Base-by-base conservation (phyloP, 495 filamentous ascomycete genomes). In the Xylaria sp. region DNA sequence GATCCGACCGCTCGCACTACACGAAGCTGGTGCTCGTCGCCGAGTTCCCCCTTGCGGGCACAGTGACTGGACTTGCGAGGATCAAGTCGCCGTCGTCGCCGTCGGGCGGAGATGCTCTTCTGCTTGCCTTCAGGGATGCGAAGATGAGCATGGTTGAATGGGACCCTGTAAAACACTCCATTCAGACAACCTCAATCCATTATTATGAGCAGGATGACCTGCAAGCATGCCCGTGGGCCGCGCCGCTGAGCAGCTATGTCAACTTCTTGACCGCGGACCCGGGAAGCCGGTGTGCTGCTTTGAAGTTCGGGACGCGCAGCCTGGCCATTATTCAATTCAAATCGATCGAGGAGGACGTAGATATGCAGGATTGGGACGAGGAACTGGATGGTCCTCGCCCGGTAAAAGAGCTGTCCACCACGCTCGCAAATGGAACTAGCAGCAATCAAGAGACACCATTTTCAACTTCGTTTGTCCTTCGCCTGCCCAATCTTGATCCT, bases 121-220 rank as follows among this genome's bases (percentile, higher is more conserved):
- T 99, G 43, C 72, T 98, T 31, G 90, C 94, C 3, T 89, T 95
- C 75, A 90, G 90, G 72, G 94, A 98, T 84, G 97, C 96, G 33
- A 97, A 96, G 80, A 85, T 98, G 70, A 94, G 92, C 79, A 83
- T 98, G 83, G 88, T 98, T 64, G 93, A 97, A 84, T 99, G 96
- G 96, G 93, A 99, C 79, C 89, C 93, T 24, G 90, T 92, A 74
- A 87, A 87, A 48, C 84, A 93, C 77, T 86, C 87, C 31, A 88
- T 98, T 64, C 88, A 88, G 35, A 99, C 96, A 17, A 89, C 95
- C 68, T 97, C 94, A 35, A 94, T 99, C 73, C 96, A 99, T 83
- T 97, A 95, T 83, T 99, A 98, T 78, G 96, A 99, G 79, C 89
- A 94, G 78, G 95, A 98, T 76, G 94, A 97, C 75, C 83, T 94